Evolutionary conservation across 2,329 filamentous ascomycete species (phyloP).

Genomic region (Malbranchea zuffiana): DNA sequence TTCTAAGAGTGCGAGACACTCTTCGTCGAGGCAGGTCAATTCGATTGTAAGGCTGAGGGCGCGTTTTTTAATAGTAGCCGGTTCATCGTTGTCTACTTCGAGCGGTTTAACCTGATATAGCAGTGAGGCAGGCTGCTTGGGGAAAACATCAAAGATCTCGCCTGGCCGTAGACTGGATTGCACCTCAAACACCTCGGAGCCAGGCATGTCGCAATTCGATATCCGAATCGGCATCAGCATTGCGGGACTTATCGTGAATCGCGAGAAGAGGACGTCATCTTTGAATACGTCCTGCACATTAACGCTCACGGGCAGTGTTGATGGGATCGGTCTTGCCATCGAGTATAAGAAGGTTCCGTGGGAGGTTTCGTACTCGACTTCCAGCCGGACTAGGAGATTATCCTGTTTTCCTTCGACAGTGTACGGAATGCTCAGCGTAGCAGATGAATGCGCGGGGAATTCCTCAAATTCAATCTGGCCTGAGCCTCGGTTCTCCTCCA

Average conservation of each 20-base stretch:
- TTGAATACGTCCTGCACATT: constrained; percentile 97
- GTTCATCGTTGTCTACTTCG: constrained; percentile 16
- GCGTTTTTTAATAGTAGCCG: constrained; percentile 34
- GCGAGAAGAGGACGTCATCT: constrained; percentile 66
- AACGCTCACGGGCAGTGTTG: constrained; percentile 75
- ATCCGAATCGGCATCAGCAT: constrained; percentile 64
- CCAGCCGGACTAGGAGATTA: constrained; percentile 62
- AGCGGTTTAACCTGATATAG: constrained; percentile 59
- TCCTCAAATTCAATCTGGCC: constrained; percentile 37
- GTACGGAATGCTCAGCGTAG: constrained; percentile 58
- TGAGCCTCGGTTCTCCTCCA: constrained; percentile 33
- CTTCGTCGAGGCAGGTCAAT: constrained; percentile 66
- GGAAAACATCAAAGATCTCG: constrained; percentile 54
- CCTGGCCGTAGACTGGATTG: constrained; percentile 38
- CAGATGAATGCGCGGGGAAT: constrained; percentile 23
- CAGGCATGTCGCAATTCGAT: constrained; percentile 57
- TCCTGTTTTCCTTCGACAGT: constrained; percentile 66
- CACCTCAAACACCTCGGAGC: constrained; percentile 54
- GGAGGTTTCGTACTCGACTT: constrained; percentile 61
- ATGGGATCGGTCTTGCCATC: constrained; percentile 52
- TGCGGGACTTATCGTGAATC: constrained; percentile 80
- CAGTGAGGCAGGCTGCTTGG: constrained; percentile 68
- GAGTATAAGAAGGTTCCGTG: constrained; percentile 55
- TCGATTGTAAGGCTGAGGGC: constrained; percentile 52
- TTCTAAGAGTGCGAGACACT: constrained; percentile 47